A percentile compares a stretch with the other conserved stretches of the same genome.
Conservation (phyloP, 1,284 basidiomycete species). For the Cerioporus squamosus region DNA sequence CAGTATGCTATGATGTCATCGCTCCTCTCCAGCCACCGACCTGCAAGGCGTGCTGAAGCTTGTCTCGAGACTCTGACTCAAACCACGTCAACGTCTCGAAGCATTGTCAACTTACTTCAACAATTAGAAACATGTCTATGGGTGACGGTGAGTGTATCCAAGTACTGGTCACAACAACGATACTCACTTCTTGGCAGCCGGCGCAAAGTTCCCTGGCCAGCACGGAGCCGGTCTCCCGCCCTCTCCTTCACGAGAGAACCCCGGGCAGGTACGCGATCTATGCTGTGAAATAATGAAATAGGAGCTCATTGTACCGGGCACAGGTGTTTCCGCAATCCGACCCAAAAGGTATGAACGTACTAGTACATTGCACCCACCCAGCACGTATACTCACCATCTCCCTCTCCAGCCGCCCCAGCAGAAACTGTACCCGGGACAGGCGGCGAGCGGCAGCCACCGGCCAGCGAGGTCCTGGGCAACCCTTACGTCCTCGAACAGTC, state of each 20-base stretch:
- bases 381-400: not conserved
- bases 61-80: no score
- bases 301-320: not conserved
- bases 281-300: not conserved
- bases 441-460: constrained; percentile 18
- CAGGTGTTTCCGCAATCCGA: constrained; percentile 37
- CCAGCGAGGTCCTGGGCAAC: constrained; percentile 24
- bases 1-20: no score
- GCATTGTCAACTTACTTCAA: no score
- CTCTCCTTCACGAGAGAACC: constrained; percentile 35
- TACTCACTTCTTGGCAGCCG: constrained; percentile 14
- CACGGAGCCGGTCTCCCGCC: constrained; percentile 27
- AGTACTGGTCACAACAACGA: not conserved
- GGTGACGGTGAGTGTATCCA: constrained; percentile 11
- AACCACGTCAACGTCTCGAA: no score
- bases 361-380: not conserved
- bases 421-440: constrained; percentile 33
- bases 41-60: no score
- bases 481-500: constrained; percentile 29
- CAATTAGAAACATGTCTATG: constrained; percentile 14
- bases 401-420: constrained; percentile 28
- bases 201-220: constrained; percentile 34
- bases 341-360: constrained; percentile 22
- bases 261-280: constrained; percentile 28
- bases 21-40: no score